Evolutionary conservation across 495 filamentous ascomycete species (phyloP), one percentile per base, ranked within the genome.

Genomic region (Hyaloscypha variabilis): DNA sequence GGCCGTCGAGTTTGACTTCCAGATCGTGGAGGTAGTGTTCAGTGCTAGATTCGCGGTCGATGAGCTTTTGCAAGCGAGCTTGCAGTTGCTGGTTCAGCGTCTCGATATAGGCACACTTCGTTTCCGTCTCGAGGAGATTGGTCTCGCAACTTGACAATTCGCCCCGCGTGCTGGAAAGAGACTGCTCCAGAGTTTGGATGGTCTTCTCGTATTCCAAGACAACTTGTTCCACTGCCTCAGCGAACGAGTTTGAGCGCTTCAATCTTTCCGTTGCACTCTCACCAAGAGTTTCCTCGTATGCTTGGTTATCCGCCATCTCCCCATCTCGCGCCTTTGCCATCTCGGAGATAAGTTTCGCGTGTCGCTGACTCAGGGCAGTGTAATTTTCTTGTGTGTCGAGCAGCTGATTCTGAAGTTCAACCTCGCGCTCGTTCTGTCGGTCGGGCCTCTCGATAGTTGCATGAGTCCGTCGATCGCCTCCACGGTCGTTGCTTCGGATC

Each of bases 161-260:
- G 53, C 90, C 82, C 52, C 96, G 86, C 8, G 96, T 98, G 72
- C 88, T 95, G 1, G 96, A 93, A 17, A 99, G 85, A 0, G 93
- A 96, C 49, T 92, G 86, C 78, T 99, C 96, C 28, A 99, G 85
- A 69, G 84, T 90, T 74, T 97, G 92, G 65, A 99, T 98, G 0
- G 95, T 99, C 84, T 96, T 97, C 71, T 99, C 95, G 74, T 99
- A 99, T 73, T 99, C 95, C 21, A 98, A 78, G 19, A 99, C 92
- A 49, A 99, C 92, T 73, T 95, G 90, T 71, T 99, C 96, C 30
- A 97, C 94, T 50, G 93, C 93, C 75, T 95, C 88, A 8, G 94
- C 93, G 76, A 98, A 97, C 10, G 91, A 94, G 70, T 93, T 95
- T 21, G 95, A 98, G 21, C 94, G 88, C 72, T 97, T 96, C 63